Evolutionary conservation across 1,284 basidiomycete genomes (phyloP).

Genomic region (Rugosomyces carneus): DNA sequence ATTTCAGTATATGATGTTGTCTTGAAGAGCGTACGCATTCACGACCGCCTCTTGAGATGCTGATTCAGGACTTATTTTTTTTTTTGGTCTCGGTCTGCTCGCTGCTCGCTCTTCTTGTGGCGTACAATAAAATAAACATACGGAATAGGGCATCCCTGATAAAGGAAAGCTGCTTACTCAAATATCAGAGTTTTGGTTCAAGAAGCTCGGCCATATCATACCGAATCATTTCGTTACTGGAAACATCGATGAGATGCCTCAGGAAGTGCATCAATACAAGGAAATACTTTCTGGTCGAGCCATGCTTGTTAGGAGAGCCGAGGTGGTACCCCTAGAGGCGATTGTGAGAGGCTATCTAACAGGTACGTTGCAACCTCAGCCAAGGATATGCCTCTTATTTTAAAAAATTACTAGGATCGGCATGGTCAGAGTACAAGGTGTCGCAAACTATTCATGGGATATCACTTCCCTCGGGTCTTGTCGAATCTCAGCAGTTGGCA

Average conservation of each 20-base stretch:
- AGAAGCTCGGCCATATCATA: conserved; percentile 70
- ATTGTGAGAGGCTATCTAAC: conserved; percentile 97
- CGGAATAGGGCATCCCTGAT: conserved; percentile 79
- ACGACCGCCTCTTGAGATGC: conserved; percentile 3
- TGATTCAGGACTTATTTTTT: conserved; percentile 5
- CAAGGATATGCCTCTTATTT: no score
- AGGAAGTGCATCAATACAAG: conserved; percentile 62
- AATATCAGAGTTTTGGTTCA: conserved; percentile 95
- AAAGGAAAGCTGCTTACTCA: conserved; percentile 90
- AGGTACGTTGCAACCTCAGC: conserved; percentile 44
- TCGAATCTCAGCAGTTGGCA: conserved; percentile 83
- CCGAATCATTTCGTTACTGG: conserved; percentile 86
- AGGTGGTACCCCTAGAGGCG: conserved; percentile 92
- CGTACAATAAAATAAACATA: no score
- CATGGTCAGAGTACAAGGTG: conserved; percentile 92
- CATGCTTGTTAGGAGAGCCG: conserved; percentile 90
- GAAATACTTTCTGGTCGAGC: conserved; percentile 77
- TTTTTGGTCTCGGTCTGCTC: conserved; percentile 7
- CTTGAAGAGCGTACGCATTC: conserved; percentile 74
- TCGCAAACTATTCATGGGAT: conserved; percentile 89
- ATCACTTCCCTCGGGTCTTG: conserved; percentile 64
- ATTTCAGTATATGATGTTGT: conserved; percentile 98
- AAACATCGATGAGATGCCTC: conserved; percentile 68
- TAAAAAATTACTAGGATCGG: conserved; percentile 62
- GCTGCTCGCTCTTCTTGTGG: no score